phyloP scores from a whole-genome alignment of 495 filamentous ascomycete species.

The Hypoxylon fuscum region DNA sequence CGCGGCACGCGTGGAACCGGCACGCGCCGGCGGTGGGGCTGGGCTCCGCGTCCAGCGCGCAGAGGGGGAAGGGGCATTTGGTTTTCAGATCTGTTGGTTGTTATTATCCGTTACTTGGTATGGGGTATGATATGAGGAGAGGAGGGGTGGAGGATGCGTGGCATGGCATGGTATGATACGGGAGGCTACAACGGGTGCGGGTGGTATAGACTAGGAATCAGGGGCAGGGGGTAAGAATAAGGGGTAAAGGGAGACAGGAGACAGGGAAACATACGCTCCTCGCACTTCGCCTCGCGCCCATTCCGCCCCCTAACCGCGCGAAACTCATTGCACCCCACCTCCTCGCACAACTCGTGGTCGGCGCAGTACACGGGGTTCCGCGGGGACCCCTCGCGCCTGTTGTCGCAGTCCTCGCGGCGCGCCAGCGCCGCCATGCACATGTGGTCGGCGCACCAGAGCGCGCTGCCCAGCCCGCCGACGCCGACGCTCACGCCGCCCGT shows the following conservation, averaged over 20 bases:
- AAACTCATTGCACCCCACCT: background rate
- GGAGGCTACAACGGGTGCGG: no score
- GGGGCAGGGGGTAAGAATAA: no score
- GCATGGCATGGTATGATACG: background rate
- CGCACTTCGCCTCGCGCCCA: conserved; percentile 1
- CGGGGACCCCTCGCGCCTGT: conserved; percentile 19
- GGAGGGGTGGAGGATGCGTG: no score
- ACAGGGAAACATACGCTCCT: conserved; percentile 21
- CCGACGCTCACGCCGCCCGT: background rate
- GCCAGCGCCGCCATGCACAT: conserved; percentile 30
- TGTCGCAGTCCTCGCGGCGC: conserved; percentile 19
- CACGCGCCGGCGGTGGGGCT: conserved; percentile 10
- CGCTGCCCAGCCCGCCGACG: no score
- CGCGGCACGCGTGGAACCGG: conserved; percentile 13
- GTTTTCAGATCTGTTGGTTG: no score
- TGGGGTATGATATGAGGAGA: no score
- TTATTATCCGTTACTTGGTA: no score
- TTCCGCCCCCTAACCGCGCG: conserved; percentile 1
- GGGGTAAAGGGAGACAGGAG: background rate
- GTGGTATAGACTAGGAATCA: no score
- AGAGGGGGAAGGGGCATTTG: conserved; percentile 24
- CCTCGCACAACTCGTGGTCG: conserved; percentile 24
- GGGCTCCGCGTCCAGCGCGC: conserved; percentile 18
- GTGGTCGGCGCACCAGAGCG: conserved; percentile 29
- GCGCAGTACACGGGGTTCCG: conserved; percentile 19